Conservation (phyloP, 257 asterid species). For the Forsythia viridissima region DNA sequence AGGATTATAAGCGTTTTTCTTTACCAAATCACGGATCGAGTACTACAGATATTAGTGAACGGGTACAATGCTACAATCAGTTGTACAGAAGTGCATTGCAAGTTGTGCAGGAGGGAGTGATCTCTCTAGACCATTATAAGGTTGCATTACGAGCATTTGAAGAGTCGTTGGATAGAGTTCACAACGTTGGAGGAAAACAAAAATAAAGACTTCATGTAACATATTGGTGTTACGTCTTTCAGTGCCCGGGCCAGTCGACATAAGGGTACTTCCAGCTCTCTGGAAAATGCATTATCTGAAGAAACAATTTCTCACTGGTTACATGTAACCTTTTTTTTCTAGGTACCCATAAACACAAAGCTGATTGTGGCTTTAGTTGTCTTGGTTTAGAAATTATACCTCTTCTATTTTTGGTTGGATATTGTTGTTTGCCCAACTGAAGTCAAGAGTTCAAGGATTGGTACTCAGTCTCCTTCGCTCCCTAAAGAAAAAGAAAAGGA, state of each 20-base stretch:
- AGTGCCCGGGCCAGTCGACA: neutral
- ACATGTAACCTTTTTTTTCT: neutral
- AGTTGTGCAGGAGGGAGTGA: slow-evolving; percentile 80
- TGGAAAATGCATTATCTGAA: neutral
- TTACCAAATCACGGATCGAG: slow-evolving; percentile 31
- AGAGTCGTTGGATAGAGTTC: slow-evolving; percentile 67
- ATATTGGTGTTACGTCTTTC: neutral
- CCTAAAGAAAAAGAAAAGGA: no score
- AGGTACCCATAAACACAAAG: neutral
- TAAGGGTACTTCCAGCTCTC: neutral
- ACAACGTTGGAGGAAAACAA: slow-evolving; percentile 37
- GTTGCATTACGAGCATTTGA: slow-evolving; percentile 58
- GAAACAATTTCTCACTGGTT: slow-evolving; percentile 2
- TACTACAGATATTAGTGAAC: slow-evolving; percentile 33
- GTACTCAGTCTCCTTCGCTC: no score
- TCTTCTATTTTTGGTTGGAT: neutral
- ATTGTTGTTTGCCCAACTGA: no score
- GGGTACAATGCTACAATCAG: slow-evolving; percentile 49
- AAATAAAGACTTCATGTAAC: slow-evolving; percentile 17
- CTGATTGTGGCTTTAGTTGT: neutral
- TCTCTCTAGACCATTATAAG: slow-evolving; percentile 71
- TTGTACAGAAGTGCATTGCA: slow-evolving; percentile 69
- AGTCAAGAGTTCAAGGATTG: no score
- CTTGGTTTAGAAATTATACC: neutral
- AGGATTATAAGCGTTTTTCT: slow-evolving; percentile 60